Evolutionary conservation across 2,329 filamentous ascomycete species (phyloP), one percentile per base, ranked within the genome.

Genomic region (Zelopaecilomyces penicillatus): DNA sequence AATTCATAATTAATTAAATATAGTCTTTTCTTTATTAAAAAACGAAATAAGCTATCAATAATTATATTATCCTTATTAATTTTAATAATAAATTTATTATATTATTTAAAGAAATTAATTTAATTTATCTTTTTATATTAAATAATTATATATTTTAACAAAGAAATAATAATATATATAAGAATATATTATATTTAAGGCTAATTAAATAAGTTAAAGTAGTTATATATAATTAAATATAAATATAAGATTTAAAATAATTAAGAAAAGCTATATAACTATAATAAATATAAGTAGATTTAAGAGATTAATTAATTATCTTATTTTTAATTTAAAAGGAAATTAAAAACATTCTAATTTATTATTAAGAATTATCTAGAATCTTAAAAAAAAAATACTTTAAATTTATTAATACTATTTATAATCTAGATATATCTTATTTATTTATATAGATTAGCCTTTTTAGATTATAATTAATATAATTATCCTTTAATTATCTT

Each of bases 1-100:
- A 30, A 39, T n/a, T n/a, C n/a, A n/a, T n/a, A n/a, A n/a, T 39
- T 39, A 29, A 39, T 39, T 39, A 6, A 30, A 39, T 39, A 39
- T 30, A 39, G 10, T 11, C 10, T 39, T 39, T 39, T 5, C 19
- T 39, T 30, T 39, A n/a, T n/a, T n/a, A n/a, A n/a, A n/a, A n/a
- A n/a, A n/a, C n/a, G n/a, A n/a, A n/a, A n/a, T n/a, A n/a, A n/a
- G n/a, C n/a, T n/a, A n/a, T 39, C 19, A 29, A 9, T 39, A 30
- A 30, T 6, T 29, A 5, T 29, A 30, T 30, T 39, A 39, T 30
- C 6, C 9, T 10, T 30, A n/a, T 39, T 30, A 30, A 29, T 29
- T 30, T 30, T 10, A 8, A 30, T 8, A n/a, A 11, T 39, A 5
- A 39, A 39, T 29, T 8, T 7, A n/a, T 11, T 39, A 11, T 30